These are phyloP conservation scores for Globisporangium megalacanthum DNA, from an alignment of 352 stramenopile genomes.

Conservation along the genomic window DNA sequence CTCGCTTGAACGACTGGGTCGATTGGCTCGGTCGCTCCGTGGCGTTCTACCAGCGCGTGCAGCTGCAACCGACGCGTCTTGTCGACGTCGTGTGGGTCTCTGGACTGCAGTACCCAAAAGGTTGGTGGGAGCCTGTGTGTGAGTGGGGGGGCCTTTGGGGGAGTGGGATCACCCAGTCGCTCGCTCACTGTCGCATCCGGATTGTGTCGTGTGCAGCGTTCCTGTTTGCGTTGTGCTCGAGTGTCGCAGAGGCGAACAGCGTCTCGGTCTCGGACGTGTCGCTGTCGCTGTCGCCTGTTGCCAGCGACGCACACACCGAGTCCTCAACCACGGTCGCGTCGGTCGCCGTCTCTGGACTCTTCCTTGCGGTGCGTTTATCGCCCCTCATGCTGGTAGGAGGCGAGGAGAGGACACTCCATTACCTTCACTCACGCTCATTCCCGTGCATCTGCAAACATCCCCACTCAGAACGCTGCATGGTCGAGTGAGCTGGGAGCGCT, in stretches of 20 bases:
- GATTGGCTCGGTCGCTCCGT: constrained; percentile 24
- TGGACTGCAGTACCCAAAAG: constrained; percentile 36
- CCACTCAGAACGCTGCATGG: constrained; percentile 32
- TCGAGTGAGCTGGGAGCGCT: constrained; percentile 16
- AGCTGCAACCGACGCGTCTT: constrained; percentile 11
- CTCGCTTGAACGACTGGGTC: constrained; percentile 18
- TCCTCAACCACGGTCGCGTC: constrained; percentile 10
- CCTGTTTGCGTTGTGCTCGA: constrained; percentile 29
- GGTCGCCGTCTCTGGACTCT: constrained; percentile 30
- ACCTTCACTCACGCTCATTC: neutral
- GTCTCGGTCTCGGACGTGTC: constrained; percentile 6
- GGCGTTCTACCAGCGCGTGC: constrained; percentile 26
- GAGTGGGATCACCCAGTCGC: neutral
- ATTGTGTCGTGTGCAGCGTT: constrained; percentile 17
- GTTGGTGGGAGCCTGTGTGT: constrained; percentile 15
- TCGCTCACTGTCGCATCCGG: neutral
- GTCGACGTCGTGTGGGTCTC: constrained; percentile 28
- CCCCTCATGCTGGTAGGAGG: neutral
- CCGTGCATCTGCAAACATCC: neutral
- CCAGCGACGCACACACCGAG: neutral
- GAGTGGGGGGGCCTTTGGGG: neutral
- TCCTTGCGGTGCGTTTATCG: constrained; percentile 31
- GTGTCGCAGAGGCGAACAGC: constrained; percentile 17
- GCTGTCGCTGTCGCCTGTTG: constrained; percentile 6
- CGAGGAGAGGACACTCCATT: neutral